Percentiles rank a stretch among this genome's conserved stretches.
phyloP scores from a whole-genome alignment of 345 rosid species.

The Iberis pinnata region DNA sequence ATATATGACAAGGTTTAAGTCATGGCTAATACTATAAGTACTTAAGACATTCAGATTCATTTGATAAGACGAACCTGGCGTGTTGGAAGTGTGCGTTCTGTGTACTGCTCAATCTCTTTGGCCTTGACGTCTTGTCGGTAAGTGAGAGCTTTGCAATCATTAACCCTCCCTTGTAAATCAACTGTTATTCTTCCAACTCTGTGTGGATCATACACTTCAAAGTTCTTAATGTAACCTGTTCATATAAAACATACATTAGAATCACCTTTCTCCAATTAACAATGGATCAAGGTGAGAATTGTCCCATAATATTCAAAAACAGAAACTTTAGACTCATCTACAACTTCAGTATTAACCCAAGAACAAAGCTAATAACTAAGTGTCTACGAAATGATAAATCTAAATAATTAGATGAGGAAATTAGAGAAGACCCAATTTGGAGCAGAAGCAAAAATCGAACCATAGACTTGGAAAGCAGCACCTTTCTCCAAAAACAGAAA shows the following conservation, averaged over 20 bases:
- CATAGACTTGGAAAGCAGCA: neutral
- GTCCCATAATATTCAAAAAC: too few species aligned
- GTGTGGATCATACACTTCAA: conserved; percentile 68
- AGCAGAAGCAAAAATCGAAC: neutral
- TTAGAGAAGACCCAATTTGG: too few species aligned
- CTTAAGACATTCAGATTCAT: neutral
- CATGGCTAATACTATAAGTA: neutral
- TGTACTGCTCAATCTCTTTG: conserved; percentile 57
- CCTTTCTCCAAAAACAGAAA: neutral
- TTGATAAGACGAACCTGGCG: conserved; percentile 46
- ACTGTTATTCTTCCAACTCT: conserved; percentile 83
- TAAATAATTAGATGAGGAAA: too few species aligned
- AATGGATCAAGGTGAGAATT: too few species aligned
- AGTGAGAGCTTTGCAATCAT: conserved; percentile 73
- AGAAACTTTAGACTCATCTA: too few species aligned
- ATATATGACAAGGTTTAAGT: conserved; percentile 2
- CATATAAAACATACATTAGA: neutral
- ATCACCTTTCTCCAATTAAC: neutral
- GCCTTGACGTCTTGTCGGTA: conserved; percentile 87
- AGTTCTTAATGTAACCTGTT: conserved; percentile 65
- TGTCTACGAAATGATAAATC: too few species aligned
- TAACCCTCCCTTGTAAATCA: conserved; percentile 81
- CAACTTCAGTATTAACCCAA: neutral
- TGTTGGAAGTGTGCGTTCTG: conserved; percentile 66
- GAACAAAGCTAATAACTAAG: too few species aligned